A percentile compares a stretch with the other conserved stretches of the same genome.
Evolutionary conservation across 208 protist species (phyloP).

Genomic region (Plasmodiophora brassicae): DNA sequence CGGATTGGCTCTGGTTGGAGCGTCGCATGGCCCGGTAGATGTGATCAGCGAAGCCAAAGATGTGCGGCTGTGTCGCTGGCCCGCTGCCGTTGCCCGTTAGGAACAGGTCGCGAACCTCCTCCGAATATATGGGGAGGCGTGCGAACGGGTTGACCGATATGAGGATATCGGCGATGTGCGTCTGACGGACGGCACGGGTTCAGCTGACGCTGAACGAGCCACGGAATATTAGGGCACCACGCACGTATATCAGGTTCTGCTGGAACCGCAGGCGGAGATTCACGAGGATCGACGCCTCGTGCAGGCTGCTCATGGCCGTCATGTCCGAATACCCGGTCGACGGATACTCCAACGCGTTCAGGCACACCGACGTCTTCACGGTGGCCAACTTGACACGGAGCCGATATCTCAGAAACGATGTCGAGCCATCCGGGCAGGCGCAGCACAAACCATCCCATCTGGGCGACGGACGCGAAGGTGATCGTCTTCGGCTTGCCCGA

Average conservation of each 20-base stretch:
- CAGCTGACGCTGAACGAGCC: background rate
- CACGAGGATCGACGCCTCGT: constrained; percentile 46
- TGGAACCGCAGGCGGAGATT: constrained; percentile 37
- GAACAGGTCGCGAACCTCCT: background rate
- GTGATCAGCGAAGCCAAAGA: background rate
- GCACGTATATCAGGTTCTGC: constrained; percentile 30
- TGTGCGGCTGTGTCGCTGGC: background rate
- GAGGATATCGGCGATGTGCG: constrained; percentile 33
- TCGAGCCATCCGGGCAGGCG: background rate
- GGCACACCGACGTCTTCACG: background rate
- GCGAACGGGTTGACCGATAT: constrained; percentile 40
- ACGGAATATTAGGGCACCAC: background rate
- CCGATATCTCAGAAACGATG: background rate
- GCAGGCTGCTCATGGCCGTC: constrained; percentile 41
- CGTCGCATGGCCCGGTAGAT: background rate
- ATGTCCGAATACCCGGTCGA: constrained; percentile 27
- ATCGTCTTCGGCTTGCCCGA: background rate
- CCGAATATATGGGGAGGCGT: background rate
- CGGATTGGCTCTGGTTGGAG: background rate
- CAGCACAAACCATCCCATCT: background rate
- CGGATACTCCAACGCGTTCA: background rate
- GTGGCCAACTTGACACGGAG: background rate
- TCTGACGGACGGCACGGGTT: background rate
- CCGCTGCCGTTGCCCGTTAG: background rate
- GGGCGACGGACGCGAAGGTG: background rate